Evolutionary conservation across 306 rosid species (phyloP), one percentile per base, ranked within the genome.

Genomic region (Erythrophleum fordii): DNA sequence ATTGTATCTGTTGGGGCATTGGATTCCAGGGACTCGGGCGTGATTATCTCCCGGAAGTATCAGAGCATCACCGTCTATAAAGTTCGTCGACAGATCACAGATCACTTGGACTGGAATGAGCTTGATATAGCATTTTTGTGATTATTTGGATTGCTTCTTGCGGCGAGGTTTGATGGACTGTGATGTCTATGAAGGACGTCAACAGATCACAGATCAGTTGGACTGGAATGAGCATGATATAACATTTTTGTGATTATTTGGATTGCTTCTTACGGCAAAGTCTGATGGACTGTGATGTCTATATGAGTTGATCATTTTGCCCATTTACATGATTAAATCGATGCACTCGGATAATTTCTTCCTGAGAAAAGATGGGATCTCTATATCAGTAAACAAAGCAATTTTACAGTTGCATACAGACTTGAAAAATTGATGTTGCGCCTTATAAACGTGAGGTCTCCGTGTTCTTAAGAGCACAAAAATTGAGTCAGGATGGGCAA

Each of bases 321-420:
- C 29, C 39, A 2, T 66, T 20, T 20, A 39, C 28, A 39, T 39
- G 72, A 22, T 11, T 39, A 66, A 66, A 11, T 39, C 48, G 10
- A 39, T 66, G 49, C 51, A 39, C 28, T 20, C 0, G 7, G 51
- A 37, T 65, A 13, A 65, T 34, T 37, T 11, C 11, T 65, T 20
- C 48, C 28, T 16, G 46, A 64, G 25, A 20, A 52, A 52, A 66
- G 49, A 14, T 41, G 1, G 5, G 1, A 45, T 73, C 51, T 61
- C n/a, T 11, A 39, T 29, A 61, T 61, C 68, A 42, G 25, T 25
- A 5, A 37, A 41, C 17, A 31, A 53, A 18, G 42, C 69, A 77
- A 85, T 67, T 73, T 76, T 81, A 84, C 83, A 86, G 69, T 48
- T 67, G 75, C 64, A 69, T 45, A 25, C 65, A 58, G 58, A 39